Percentiles rank a stretch among this genome's conserved stretches.
These are phyloP conservation scores for Aspergillus eucalypticola DNA, from an alignment of 2,329 filamentous ascomycete species.

Conservation along the genomic window DNA sequence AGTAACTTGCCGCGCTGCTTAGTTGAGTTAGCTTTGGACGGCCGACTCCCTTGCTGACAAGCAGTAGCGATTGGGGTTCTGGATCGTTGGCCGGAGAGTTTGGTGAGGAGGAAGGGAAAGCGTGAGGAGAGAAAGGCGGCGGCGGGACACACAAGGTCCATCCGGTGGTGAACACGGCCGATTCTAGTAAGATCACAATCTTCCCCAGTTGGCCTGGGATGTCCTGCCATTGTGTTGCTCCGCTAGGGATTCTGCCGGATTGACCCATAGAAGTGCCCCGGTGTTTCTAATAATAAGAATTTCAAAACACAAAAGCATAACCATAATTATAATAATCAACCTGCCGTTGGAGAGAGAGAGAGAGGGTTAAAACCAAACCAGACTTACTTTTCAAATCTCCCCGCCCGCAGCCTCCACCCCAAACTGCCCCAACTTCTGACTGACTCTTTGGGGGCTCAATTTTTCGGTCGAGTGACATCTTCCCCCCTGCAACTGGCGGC, in stretches of 20 bases:
- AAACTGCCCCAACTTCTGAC: neutral
- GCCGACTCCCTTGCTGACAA: neutral
- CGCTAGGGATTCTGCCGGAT: neutral
- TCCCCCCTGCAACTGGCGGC: neutral
- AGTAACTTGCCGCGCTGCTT: no score
- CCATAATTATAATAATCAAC: neutral
- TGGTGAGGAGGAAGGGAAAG: neutral
- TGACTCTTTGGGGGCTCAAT: neutral
- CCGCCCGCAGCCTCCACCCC: neutral
- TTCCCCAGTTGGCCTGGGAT: no score
- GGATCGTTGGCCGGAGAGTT: neutral
- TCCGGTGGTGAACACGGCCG: neutral
- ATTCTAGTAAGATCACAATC: neutral
- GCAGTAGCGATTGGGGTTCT: neutral
- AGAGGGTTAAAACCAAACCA: neutral
- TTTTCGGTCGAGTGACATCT: neutral
- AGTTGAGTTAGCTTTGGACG: neutral
- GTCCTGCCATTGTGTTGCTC: neutral
- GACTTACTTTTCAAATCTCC: neutral
- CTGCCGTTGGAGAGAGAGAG: neutral
- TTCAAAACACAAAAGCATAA: neutral
- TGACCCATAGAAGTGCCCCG: neutral
- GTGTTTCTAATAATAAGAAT: constrained; percentile 1
- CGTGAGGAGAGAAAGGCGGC: no score
- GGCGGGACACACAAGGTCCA: no score